Percentiles rank a stretch among this genome's conserved stretches.
Conservation (phyloP, 331 rosid genomes). For the Acacia pycnantha region DNA sequence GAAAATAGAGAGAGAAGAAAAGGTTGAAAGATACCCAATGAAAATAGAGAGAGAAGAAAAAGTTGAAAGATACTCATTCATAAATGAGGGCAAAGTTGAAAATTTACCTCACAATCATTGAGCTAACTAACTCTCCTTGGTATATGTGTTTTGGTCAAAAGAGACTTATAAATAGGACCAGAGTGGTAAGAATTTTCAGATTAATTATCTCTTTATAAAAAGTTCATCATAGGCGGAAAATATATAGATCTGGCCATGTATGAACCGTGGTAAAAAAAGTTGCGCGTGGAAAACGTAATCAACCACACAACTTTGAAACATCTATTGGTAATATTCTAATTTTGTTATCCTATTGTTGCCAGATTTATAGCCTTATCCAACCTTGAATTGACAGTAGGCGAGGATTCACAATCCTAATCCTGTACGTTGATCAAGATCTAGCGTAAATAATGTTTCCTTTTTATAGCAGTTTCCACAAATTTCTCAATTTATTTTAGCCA, state of each 20-base stretch:
- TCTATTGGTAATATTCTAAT: neutral
- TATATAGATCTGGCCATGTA: neutral
- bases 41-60: too few relatives aligned
- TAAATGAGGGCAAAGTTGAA: too few relatives aligned
- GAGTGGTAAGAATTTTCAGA: accelerated
- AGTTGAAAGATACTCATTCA: too few relatives aligned
- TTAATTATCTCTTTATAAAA: too few relatives aligned
- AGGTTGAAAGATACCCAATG: too few relatives aligned
- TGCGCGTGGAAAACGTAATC: neutral
- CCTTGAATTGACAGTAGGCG: neutral
- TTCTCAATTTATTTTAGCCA: too few relatives aligned
- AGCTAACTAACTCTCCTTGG: too few relatives aligned
- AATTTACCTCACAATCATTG: too few relatives aligned
- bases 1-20: too few relatives aligned
- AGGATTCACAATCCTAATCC: neutral
- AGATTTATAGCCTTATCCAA: neutral
- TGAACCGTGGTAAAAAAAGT: neutral
- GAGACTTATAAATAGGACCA: too few relatives aligned
- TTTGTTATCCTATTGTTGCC: neutral
- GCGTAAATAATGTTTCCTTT: neutral
- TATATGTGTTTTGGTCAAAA: too few relatives aligned
- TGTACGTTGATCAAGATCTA: neutral
- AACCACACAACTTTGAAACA: neutral
- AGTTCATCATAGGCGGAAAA: neutral
- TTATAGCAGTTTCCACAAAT: too few relatives aligned